Evolutionary conservation across 768 basidiomycete species (phyloP).

Genomic region (Tremella mesenterica): DNA sequence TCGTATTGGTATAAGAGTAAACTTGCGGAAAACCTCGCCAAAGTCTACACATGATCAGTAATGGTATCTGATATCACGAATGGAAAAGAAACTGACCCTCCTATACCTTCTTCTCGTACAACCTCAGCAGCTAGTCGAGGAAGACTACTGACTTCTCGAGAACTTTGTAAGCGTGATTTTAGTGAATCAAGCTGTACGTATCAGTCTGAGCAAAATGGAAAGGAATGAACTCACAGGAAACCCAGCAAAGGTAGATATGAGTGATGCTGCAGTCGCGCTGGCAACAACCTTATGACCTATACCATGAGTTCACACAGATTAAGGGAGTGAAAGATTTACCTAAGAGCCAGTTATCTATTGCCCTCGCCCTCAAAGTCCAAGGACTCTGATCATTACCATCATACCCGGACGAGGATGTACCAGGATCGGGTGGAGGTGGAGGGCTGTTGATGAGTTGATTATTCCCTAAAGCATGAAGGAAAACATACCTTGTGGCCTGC

Average conservation of each 20-base stretch:
- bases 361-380: constrained; percentile 20
- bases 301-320: neutral
- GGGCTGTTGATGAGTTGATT: neutral
- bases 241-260: constrained; percentile 84
- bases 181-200: constrained; percentile 70
- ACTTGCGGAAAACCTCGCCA: constrained; percentile 41
- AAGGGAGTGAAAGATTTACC: constrained; percentile 16
- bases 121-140: constrained; percentile 49
- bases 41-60: constrained; percentile 16
- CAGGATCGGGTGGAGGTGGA: neutral
- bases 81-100: constrained; percentile 60
- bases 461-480: neutral
- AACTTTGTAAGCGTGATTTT: constrained; percentile 85
- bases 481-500: neutral
- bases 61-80: neutral
- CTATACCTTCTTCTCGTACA: constrained; percentile 46
- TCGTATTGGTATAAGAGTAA: neutral
- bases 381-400: neutral
- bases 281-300: constrained; percentile 47
- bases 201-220: neutral
- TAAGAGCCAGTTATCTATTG: constrained; percentile 33
- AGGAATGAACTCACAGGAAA: constrained; percentile 57
- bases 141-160: constrained; percentile 64
- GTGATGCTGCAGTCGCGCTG: constrained; percentile 81
- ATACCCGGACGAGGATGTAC: neutral